phyloP scores from a whole-genome alignment of 2,329 filamentous ascomycete species.

The Pestalotiopsis sp. region DNA sequence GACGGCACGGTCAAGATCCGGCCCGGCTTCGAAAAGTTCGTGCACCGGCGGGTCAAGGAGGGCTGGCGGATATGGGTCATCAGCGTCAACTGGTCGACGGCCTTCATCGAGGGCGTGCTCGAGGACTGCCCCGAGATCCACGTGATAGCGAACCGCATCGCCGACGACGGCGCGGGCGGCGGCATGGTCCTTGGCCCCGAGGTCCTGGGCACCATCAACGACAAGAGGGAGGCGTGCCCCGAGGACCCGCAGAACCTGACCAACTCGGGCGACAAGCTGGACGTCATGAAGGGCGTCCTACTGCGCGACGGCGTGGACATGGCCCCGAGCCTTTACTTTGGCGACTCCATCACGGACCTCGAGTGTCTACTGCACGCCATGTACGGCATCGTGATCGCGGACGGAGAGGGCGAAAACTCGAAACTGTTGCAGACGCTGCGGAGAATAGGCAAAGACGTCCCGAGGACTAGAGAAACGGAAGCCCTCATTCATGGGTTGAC shows the following conservation, averaged over 20 bases:
- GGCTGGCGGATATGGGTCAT: constrained; percentile 46
- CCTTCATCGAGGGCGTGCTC: constrained; percentile 50
- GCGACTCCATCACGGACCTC: constrained; percentile 60
- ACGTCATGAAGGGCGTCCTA: constrained; percentile 37
- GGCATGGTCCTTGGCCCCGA: constrained; percentile 43
- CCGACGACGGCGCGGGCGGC: constrained; percentile 33
- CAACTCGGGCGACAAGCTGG: constrained; percentile 50
- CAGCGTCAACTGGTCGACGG: constrained; percentile 54
- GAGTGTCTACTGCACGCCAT: constrained; percentile 49
- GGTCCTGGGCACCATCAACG: constrained; percentile 22
- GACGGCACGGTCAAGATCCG: constrained; percentile 37
- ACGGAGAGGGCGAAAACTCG: constrained; percentile 35
- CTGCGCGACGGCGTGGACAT: constrained; percentile 18
- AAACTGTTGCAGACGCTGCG: constrained; percentile 28
- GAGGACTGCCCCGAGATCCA: constrained; percentile 28
- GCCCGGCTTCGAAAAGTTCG: constrained; percentile 41
- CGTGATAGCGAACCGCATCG: constrained; percentile 48
- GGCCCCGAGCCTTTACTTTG: constrained; percentile 52
- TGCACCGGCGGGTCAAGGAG: constrained; percentile 18
- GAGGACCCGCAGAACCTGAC: constrained; percentile 32
- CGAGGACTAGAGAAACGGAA: constrained; percentile 25
- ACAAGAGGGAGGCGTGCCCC: constrained; percentile 3
- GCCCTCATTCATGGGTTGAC: constrained; percentile 24
- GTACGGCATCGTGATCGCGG: constrained; percentile 49
- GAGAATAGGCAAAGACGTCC: constrained; percentile 34